Conservation (phyloP, 345 rosid species). For the Abelmoschus esculentus region DNA sequence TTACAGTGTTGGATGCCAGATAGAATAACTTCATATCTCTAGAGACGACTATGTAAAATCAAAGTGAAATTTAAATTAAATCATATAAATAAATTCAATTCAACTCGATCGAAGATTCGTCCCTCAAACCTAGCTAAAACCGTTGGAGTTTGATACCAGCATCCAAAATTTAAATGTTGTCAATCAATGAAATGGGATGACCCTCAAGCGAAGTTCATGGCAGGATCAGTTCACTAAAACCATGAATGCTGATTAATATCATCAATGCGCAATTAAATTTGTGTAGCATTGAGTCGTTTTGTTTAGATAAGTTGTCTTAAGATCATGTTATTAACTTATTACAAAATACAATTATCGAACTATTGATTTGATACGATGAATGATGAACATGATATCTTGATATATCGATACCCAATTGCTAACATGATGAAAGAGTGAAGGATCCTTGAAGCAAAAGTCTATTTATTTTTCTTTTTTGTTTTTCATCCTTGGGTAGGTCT, state of each 20-base stretch:
- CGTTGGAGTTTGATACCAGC: no score
- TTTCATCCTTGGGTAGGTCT: constrained; percentile 12
- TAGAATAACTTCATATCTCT: background rate
- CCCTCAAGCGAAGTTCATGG: no score
- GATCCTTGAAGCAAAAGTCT: constrained; percentile 40
- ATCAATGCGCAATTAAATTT: background rate
- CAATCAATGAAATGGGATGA: no score
- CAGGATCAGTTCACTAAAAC: no score
- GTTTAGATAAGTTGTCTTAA: background rate
- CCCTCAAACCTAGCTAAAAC: no score
- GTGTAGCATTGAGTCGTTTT: background rate
- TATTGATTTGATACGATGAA: no score
- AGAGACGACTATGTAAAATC: background rate
- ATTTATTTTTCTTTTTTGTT: constrained; percentile 7
- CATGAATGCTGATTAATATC: background rate
- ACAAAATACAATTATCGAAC: no score
- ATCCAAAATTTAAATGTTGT: no score
- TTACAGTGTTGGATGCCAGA: background rate
- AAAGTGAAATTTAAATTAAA: background rate
- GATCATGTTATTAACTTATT: background rate
- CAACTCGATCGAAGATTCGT: no score
- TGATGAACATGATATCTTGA: no score
- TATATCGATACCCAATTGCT: background rate
- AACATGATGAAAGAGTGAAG: constrained; percentile 3
- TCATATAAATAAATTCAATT: no score